These are phyloP conservation scores for Oryza brachyantha DNA, from an alignment of 176 grass and related monocot species.

Conservation along the genomic window DNA sequence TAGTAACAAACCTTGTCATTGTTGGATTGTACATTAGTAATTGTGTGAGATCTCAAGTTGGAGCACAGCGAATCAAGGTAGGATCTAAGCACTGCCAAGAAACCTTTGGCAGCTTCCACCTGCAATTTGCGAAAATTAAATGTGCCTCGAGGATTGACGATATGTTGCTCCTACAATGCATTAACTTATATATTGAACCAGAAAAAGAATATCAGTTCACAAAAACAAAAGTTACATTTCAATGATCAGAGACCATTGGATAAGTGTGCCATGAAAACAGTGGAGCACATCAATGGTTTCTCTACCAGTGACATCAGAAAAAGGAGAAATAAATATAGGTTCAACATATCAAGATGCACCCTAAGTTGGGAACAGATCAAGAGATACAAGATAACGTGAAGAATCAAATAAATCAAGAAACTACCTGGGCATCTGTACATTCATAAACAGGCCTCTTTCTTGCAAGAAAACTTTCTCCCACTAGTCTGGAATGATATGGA, in stretches of 20 bases:
- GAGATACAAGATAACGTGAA: neutral
- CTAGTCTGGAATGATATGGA: constrained; percentile 90
- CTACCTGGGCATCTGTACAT: constrained; percentile 90
- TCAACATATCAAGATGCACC: neutral
- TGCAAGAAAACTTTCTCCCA: constrained; percentile 97
- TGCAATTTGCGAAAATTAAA: constrained; percentile 40
- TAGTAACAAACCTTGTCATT: constrained; percentile 81
- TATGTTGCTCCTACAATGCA: neutral
- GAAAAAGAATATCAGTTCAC: neutral
- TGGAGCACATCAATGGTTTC: neutral
- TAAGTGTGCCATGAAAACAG: neutral
- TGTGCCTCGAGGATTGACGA: neutral
- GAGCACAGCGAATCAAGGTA: constrained; percentile 94
- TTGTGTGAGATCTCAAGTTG: constrained; percentile 93
- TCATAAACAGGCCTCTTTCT: constrained; percentile 86
- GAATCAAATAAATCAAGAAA: neutral
- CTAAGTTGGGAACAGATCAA: neutral
- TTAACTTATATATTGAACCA: neutral
- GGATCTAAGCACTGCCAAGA: constrained; percentile 83
- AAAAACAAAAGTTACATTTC: neutral
- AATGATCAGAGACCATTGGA: neutral
- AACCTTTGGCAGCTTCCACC: constrained; percentile 98
- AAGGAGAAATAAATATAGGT: neutral
- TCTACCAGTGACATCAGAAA: neutral
- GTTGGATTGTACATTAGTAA: constrained; percentile 98